Base-by-base conservation (phyloP, 306 rosid genomes). In the Rubus idaeus region DNA sequence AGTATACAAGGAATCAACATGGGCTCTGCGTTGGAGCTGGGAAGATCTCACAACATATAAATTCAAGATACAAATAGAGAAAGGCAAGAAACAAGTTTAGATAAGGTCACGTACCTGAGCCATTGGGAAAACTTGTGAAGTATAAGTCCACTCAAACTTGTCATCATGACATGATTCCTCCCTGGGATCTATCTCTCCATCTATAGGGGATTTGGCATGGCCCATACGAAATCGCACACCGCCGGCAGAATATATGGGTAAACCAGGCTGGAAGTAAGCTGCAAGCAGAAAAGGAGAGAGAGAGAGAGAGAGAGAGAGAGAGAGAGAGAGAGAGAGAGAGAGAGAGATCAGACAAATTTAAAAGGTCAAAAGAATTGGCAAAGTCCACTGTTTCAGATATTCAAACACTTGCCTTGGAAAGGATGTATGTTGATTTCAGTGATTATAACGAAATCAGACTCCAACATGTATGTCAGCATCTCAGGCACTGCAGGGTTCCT, bases 41-140 rank as follows among this genome's bases (percentile, higher is more conserved):
- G 23, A 64, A 39, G 20, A 64, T 55, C 23, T 47, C 23, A 71
- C 12, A 75, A 52, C 39, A 65, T 69, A 12, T 16, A 68, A 41
- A 64, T 30, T 62, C 44, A 62, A 62, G 23, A 41, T 69, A 71
- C 56, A 75, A 46, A 46, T 30, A 58, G 44, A 58, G 44, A 76
- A 79, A 52, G 73, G 44, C 18, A 11, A 16, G 30, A 17, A 8
- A 21, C 21, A 45, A 20, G 26, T 42, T 62, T 14, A 46, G 64
- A 23, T 42, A 21, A 47, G 80, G 70, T 49, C 40, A 67, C 77
- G 73, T 70, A 88, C 99, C 88, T 89, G 91, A 83, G 85, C 74
- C 99, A 95, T 95, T 65, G 89, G 87, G 83, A 90, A 95, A 68
- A 73, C 91, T 5, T 89, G 89, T 63, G 99, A 95, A 71, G 90